A percentile compares a stretch with the other conserved stretches of the same genome.
Conservation (phyloP, 768 basidiomycete species). For the Lactarius trivialis region DNA sequence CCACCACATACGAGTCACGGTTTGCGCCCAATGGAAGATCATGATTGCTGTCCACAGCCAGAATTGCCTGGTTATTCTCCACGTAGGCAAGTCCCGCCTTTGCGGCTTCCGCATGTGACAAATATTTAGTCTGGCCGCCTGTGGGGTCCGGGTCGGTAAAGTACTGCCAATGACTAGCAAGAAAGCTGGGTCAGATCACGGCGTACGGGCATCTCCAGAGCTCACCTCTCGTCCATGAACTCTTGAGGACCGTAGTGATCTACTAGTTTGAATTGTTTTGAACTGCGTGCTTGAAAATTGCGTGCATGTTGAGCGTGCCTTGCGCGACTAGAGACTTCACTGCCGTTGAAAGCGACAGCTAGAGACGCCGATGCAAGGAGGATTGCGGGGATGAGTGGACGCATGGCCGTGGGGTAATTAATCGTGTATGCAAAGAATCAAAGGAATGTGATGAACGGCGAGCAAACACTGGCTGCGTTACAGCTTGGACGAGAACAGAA, state of each 20-base stretch:
- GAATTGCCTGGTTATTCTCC: slow-evolving; percentile 1
- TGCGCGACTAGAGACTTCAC: neutral
- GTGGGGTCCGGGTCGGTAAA: neutral
- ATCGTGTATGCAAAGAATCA: neutral
- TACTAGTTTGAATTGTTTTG: neutral
- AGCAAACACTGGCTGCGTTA: too few species aligned
- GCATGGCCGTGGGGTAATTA: neutral
- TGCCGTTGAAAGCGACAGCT: neutral
- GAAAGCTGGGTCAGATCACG: neutral
- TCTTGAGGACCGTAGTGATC: slow-evolving; percentile 1
- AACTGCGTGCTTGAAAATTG: neutral
- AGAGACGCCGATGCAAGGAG: neutral
- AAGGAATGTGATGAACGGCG: neutral
- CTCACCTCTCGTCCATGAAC: slow-evolving; percentile 2
- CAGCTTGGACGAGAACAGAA: neutral
- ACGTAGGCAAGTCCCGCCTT: slow-evolving; percentile 8
- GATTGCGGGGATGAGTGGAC: neutral
- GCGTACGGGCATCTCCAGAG: neutral
- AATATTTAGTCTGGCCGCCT: neutral
- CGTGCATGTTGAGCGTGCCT: neutral
- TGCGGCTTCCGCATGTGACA: slow-evolving; percentile 6
- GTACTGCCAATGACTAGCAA: slow-evolving; percentile 4
- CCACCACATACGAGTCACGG: slow-evolving; percentile 14
- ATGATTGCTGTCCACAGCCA: slow-evolving; percentile 10
- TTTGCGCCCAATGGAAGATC: neutral